Evolutionary conservation across 1,284 basidiomycete genomes (phyloP), one percentile per base, ranked within the genome.

Genomic region (Ustilago trichophora): DNA sequence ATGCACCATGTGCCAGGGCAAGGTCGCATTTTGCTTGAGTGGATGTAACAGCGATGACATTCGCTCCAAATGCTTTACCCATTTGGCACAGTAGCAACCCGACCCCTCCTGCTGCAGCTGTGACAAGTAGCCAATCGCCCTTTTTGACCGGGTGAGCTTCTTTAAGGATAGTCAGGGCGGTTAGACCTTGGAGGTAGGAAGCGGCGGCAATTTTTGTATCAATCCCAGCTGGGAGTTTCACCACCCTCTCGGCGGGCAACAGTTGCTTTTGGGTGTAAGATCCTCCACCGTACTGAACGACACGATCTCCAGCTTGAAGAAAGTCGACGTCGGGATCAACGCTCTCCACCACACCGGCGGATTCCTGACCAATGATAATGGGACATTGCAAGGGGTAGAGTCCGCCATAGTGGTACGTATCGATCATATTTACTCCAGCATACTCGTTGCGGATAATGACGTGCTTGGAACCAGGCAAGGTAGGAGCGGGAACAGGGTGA

Each of bases 21-120:
- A 94, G 80, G 45, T 87, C 86, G 4, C 91, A 92, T 82, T 98
- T 98, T 75, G 88, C 91, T 19, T 83, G 80, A 0, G 89, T 91
- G 2, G 92, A 95, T 2, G 91, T 92, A n/a, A 93, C 97, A 2
- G 92, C 95, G 73, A 98, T 96, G 21, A 97, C 92, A 9, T 88
- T 89, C 1, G 91, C 93, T 13, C 95, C 94, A 32, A 84, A 72
- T 44, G 84, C 74, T 34, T 78, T 80, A 37, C 60, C 87, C 83
- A 74, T 60, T 76, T 87, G 86, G 41, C 82, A 83, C 6, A 87
- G 80, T 12, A 85, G 70, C 0, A 85, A 77, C 0, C 87, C 87
- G 0, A 87, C 83, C 13, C 87, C 87, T 22, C 95, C 95, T 0
- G 95, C 93, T 15, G 95, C 87, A 12, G 95, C 94, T 79, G 95